A percentile compares a stretch with the other conserved stretches of the same genome.
These are phyloP conservation scores for Diplocarpon rosae DNA, from an alignment of 2,329 filamentous ascomycete species.

Conservation along the genomic window DNA sequence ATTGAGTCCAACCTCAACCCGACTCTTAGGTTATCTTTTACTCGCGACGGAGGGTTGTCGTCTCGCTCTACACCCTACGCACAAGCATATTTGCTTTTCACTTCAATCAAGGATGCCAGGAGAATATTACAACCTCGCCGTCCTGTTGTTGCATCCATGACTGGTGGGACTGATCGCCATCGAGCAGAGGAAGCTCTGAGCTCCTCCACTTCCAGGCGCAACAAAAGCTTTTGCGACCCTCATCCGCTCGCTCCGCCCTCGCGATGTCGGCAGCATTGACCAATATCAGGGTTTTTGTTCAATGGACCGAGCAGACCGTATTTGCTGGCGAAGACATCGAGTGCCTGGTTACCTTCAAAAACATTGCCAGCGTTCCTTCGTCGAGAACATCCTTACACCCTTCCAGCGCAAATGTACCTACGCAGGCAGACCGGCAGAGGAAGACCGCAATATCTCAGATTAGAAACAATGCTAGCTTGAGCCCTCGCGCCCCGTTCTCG, in stretches of 20 bases:
- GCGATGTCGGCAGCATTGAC: constrained; percentile 36
- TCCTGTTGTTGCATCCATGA: constrained; percentile 25
- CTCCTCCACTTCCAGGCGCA: not conserved
- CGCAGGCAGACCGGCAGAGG: constrained; percentile 21
- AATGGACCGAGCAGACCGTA: constrained; percentile 87
- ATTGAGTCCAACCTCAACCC: no score
- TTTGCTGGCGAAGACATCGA: constrained; percentile 94
- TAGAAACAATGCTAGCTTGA: constrained; percentile 35
- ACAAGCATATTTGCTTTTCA: not conserved
- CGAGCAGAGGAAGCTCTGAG: constrained; percentile 21
- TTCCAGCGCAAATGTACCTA: constrained; percentile 18
- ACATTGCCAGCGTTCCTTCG: constrained; percentile 38
- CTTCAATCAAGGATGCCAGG: constrained; percentile 16
- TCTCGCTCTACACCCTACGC: no score
- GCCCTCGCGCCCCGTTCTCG: constrained; percentile 33
- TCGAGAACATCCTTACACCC: constrained; percentile 20
- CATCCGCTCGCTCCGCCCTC: not conserved
- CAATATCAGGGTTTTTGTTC: constrained; percentile 91
- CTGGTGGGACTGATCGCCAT: constrained; percentile 22
- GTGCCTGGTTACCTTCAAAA: constrained; percentile 94
- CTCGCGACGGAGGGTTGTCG: no score
- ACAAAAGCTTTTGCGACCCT: not conserved
- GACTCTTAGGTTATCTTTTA: no score
- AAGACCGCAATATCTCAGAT: constrained; percentile 22
- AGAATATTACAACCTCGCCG: constrained; percentile 7